phyloP scores from a whole-genome alignment of 2,329 filamentous ascomycete genomes.

The Aureobasidium namibiae region DNA sequence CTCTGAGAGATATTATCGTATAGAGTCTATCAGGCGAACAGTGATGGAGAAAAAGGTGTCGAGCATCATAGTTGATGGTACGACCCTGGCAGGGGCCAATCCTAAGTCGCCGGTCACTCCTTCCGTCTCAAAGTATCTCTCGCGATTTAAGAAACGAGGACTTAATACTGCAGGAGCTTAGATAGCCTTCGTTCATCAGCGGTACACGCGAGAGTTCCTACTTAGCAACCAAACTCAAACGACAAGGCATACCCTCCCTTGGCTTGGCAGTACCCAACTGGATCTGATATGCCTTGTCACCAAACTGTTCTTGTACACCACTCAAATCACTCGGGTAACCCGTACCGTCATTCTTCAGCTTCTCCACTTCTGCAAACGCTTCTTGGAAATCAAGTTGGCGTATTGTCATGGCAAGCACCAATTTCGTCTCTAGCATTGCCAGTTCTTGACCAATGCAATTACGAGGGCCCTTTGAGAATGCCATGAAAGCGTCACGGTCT shows the following conservation, averaged over 20 bases:
- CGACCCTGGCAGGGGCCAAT: neutral
- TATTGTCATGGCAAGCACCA: constrained; percentile 42
- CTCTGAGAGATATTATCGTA: fast-evolving
- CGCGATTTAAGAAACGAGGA: too few relatives aligned
- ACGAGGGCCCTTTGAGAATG: constrained; percentile 34
- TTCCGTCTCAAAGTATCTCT: too few relatives aligned
- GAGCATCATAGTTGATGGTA: neutral
- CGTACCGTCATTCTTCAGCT: constrained; percentile 28
- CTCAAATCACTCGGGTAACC: constrained; percentile 22
- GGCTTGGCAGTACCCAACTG: constrained; percentile 28
- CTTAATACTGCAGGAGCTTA: too few relatives aligned
- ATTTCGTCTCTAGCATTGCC: constrained; percentile 44
- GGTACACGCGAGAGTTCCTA: neutral
- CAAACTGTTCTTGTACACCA: constrained; percentile 24
- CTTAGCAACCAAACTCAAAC: constrained; percentile 16
- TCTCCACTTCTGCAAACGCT: constrained; percentile 29
- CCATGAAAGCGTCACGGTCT: neutral
- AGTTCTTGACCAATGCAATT: constrained; percentile 53
- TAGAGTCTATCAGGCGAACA: neutral
- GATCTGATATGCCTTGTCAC: constrained; percentile 28
- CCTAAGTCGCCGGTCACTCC: too few relatives aligned
- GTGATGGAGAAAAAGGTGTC: neutral
- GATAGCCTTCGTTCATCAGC: too few relatives aligned
- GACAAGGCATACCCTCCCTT: constrained; percentile 27
- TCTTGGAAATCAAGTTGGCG: constrained; percentile 42